A percentile compares a stretch with the other conserved stretches of the same genome.
phyloP scores from a whole-genome alignment of 2,329 filamentous ascomycete species.

The Furcasterigmium sp. region DNA sequence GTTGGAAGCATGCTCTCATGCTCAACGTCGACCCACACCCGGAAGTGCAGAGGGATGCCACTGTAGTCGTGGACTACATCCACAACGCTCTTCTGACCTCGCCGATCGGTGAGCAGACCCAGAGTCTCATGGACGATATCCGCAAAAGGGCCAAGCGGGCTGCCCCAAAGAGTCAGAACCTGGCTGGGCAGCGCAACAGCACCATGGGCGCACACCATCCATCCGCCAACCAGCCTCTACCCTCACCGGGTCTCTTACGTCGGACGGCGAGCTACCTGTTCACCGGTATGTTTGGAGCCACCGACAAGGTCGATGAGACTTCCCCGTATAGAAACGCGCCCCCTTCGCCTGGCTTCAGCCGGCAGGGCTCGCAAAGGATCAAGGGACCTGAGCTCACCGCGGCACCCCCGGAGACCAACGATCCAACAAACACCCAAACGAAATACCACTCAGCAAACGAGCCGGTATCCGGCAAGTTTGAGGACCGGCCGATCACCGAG shows the following conservation, averaged over 20 bases:
- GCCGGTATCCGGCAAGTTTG: conserved; percentile 73
- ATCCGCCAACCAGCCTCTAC: conserved; percentile 32
- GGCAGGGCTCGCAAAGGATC: conserved; percentile 31
- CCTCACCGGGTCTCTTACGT: conserved; percentile 54
- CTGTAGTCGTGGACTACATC: conserved; percentile 80
- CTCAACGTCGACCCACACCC: conserved; percentile 92
- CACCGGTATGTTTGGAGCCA: conserved; percentile 37
- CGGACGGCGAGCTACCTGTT: conserved; percentile 61
- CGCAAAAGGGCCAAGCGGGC: conserved; percentile 43
- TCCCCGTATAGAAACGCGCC: conserved; percentile 8
- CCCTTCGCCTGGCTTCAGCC: conserved; percentile 27
- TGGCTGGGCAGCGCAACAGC: conserved; percentile 36
- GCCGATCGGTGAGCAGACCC: conserved; percentile 64
- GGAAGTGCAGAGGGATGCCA: conserved; percentile 82
- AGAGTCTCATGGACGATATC: conserved; percentile 71
- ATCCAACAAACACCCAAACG: conserved; percentile 59
- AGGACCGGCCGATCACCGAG: conserved; percentile 53
- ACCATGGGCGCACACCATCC: conserved; percentile 15
- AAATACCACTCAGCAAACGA: conserved; percentile 71
- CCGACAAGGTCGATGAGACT: conserved; percentile 28
- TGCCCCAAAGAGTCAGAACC: conserved; percentile 36
- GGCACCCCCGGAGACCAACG: conserved; percentile 68
- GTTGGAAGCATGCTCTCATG: conserved; percentile 90
- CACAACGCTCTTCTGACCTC: conserved; percentile 75
- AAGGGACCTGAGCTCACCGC: conserved; percentile 36